phyloP scores from a whole-genome alignment of 305 asterid species.

The Rubia tinctorum region DNA sequence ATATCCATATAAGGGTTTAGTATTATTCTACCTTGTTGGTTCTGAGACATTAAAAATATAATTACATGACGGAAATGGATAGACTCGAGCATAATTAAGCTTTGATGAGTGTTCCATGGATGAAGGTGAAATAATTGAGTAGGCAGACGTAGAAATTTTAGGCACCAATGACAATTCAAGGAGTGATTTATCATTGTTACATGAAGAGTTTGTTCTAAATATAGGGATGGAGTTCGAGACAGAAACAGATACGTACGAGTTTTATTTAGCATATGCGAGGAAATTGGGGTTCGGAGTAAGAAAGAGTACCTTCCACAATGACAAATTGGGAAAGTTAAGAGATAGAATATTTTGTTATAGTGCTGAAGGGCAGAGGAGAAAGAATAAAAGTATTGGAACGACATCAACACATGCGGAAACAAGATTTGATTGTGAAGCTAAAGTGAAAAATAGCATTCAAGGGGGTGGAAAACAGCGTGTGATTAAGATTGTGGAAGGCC shows the following conservation, averaged over 20 bases:
- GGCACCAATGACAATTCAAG: too few relatives aligned
- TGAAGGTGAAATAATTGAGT: too few relatives aligned
- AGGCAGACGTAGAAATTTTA: too few relatives aligned
- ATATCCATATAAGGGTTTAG: too few relatives aligned
- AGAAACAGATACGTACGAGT: not conserved
- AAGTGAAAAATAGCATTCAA: not conserved
- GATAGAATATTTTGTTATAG: not conserved
- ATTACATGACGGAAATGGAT: too few relatives aligned
- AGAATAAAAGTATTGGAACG: not conserved
- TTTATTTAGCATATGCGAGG: constrained; percentile 18
- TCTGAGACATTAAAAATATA: too few relatives aligned
- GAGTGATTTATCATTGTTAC: too few relatives aligned
- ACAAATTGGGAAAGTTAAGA: not conserved
- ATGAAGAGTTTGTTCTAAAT: constrained; percentile 13
- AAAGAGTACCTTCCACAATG: too few relatives aligned
- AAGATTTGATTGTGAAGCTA: not conserved
- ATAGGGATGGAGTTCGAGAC: constrained; percentile 9
- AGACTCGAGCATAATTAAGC: too few relatives aligned
- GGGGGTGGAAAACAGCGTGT: not conserved
- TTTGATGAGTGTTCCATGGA: too few relatives aligned
- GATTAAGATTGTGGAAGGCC: not conserved
- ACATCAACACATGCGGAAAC: not conserved
- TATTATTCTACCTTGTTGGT: too few relatives aligned
- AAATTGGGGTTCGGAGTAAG: not conserved
- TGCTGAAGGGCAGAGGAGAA: not conserved